These are phyloP conservation scores for Cornus suecica DNA, from an alignment of 148 eudicot species.

Conservation along the genomic window DNA sequence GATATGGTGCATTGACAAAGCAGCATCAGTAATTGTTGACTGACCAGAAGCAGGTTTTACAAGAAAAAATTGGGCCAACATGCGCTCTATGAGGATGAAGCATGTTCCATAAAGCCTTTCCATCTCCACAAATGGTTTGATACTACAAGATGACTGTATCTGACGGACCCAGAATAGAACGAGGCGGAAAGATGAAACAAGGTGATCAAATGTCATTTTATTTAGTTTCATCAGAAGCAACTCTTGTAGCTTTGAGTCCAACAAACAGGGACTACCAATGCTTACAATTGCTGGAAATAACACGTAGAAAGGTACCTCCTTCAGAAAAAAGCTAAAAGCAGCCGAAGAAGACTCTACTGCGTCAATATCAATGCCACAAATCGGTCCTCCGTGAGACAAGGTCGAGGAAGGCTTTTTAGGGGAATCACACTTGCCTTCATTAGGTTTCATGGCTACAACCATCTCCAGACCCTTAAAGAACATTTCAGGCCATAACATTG, in stretches of 20 bases:
- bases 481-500: slow-evolving; percentile 57
- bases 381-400: neutral
- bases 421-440: slow-evolving; percentile 15
- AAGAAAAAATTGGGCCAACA: slow-evolving; percentile 34
- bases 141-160: slow-evolving; percentile 36
- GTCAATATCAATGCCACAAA: slow-evolving; percentile 16
- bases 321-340: slow-evolving; percentile 57
- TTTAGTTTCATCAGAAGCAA: slow-evolving; percentile 60
- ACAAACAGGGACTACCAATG: slow-evolving; percentile 25
- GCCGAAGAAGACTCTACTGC: slow-evolving; percentile 40
- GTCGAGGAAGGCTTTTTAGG: neutral
- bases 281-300: slow-evolving; percentile 55
- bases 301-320: slow-evolving; percentile 63
- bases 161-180: slow-evolving; percentile 76
- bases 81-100: slow-evolving; percentile 40
- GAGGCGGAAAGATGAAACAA: slow-evolving; percentile 47
- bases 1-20: slow-evolving; percentile 25
- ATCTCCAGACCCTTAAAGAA: slow-evolving; percentile 44
- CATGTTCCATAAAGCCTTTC: slow-evolving; percentile 50
- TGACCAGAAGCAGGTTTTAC: slow-evolving; percentile 29
- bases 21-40: slow-evolving; percentile 11
- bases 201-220: slow-evolving; percentile 41
- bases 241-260: slow-evolving; percentile 35
- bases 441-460: slow-evolving; percentile 21
- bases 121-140: slow-evolving; percentile 35